Base-by-base conservation (phyloP, 176 grass and related monocot species). In the Cenchrus fungigraminus region DNA sequence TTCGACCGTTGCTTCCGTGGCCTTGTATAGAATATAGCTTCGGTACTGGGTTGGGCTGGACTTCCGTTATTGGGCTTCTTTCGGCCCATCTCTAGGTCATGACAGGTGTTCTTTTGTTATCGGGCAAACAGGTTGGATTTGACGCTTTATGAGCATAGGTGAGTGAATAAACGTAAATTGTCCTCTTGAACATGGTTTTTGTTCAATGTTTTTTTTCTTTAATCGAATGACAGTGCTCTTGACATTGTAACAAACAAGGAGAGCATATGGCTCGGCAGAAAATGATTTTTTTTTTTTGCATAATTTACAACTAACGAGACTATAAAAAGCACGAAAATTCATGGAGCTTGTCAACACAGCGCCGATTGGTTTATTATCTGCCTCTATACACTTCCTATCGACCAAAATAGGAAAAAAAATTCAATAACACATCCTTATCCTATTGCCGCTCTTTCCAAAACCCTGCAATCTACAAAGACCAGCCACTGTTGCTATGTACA, bases 401-500 rank as follows among this genome's bases (percentile, higher is more conserved):
- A 61, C 31, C 25, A 50, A 64, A 29, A 15, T 40, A 58, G 34
- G 7, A 29, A 78, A 78, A 84, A 68, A 52, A 70, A 60, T 4
- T 9, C 3, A 58, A 56, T 71, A 63, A 71, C 45, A 82, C 47
- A 82, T 64, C 50, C 22, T 79, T 65, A 19, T 79, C 74, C 84
- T 86, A 85, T 59, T 10, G n/a, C n/a, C 59, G 59, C 67, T 59
- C 20, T 56, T 77, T 51, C 74, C 67, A 79, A 79, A 87, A 79
- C 67, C 74, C 73, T 79, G 60, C 73, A 73, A 58, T 72, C 79
- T 83, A 90, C 25, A 79, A 59, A 78, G 19, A 79, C 45, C 14
- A 50, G 53, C 53, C 53, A 73, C 71, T 31, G 71, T 52, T 53
- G 71, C 8, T 73, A 73, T 73, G 71, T 73, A 73, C 71, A 53